Percentiles rank a stretch among this genome's conserved stretches.
Evolutionary conservation across 2,329 filamentous ascomycete species (phyloP).

Genomic region (Neofusicoccum umdonicola): DNA sequence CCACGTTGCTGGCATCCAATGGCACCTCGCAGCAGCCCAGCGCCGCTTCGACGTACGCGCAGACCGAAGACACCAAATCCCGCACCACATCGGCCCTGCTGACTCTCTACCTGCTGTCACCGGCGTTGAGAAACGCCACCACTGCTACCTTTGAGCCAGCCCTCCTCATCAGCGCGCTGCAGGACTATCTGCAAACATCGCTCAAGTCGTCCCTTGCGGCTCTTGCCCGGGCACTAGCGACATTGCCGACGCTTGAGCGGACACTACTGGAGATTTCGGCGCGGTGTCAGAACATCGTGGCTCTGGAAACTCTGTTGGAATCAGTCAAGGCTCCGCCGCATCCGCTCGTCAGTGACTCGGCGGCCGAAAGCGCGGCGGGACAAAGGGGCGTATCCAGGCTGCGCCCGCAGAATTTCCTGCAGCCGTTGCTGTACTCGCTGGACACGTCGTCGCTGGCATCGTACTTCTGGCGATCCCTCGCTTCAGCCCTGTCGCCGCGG

Average conservation of each 20-base stretch:
- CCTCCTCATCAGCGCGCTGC: constrained; percentile 72
- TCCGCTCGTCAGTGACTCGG: constrained; percentile 53
- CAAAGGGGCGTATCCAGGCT: constrained; percentile 40
- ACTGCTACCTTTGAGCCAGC: constrained; percentile 61
- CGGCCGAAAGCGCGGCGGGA: constrained; percentile 15
- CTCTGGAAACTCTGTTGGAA: constrained; percentile 74
- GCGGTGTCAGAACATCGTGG: constrained; percentile 87
- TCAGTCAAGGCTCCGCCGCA: constrained; percentile 66
- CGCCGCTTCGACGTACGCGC: constrained; percentile 52
- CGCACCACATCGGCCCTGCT: constrained; percentile 71
- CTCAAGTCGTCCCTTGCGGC: constrained; percentile 75
- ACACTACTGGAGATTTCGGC: constrained; percentile 78
- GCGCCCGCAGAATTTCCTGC: constrained; percentile 57
- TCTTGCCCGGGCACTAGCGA: constrained; percentile 71
- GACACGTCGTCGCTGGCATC: constrained; percentile 85
- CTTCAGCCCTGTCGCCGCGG: constrained; percentile 69
- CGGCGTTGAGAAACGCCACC: constrained; percentile 1
- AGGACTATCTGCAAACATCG: constrained; percentile 77
- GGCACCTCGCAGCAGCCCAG: constrained; percentile 18
- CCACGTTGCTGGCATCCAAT: constrained; percentile 46
- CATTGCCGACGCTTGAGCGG: constrained; percentile 77
- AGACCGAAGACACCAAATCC: constrained; percentile 71
- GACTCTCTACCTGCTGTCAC: constrained; percentile 76
- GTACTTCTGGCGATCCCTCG: constrained; percentile 91
- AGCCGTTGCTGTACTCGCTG: constrained; percentile 70